Evolutionary conservation across 371 early-diverging fungal species (phyloP).

Genomic region (Cokeromyces recurvatus): DNA sequence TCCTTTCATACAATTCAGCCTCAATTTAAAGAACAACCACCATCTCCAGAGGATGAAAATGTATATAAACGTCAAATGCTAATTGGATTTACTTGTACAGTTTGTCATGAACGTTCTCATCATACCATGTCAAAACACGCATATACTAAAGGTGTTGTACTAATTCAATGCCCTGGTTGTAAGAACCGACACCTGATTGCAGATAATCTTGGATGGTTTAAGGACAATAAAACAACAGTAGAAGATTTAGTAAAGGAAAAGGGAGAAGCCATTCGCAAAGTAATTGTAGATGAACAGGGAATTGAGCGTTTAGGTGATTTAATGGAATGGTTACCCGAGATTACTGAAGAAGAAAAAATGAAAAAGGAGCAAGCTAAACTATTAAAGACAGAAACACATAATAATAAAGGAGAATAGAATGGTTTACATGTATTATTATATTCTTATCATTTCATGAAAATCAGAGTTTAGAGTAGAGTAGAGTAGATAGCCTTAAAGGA

Average conservation of each 20-base stretch:
- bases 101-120: slow-evolving; percentile 78
- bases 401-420: too few relatives aligned
- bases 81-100: slow-evolving; percentile 93
- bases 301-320: slow-evolving; percentile 26
- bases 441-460: too few relatives aligned
- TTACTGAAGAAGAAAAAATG: slow-evolving; percentile 33
- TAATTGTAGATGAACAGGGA: slow-evolving; percentile 40
- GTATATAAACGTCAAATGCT: slow-evolving; percentile 62
- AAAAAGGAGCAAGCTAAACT: slow-evolving; percentile 28
- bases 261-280: slow-evolving; percentile 67
- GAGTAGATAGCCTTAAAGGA: too few relatives aligned
- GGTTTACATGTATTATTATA: too few relatives aligned
- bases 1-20: not conserved
- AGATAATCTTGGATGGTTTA: slow-evolving; percentile 93
- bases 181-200: slow-evolving; percentile 92
- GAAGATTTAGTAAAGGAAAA: slow-evolving; percentile 81
- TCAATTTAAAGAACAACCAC: not conserved
- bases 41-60: slow-evolving; percentile 6
- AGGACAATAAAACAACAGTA: slow-evolving; percentile 66
- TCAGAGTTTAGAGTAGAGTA: too few relatives aligned
- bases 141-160: slow-evolving; percentile 87
- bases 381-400: not conserved
- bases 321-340: slow-evolving; percentile 46
- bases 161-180: slow-evolving; percentile 91
- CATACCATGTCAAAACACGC: slow-evolving; percentile 90